Evolutionary conservation across 192 early-diverging fungal species (phyloP), one percentile per base, ranked within the genome.

Genomic region (Coemansia sp.): DNA sequence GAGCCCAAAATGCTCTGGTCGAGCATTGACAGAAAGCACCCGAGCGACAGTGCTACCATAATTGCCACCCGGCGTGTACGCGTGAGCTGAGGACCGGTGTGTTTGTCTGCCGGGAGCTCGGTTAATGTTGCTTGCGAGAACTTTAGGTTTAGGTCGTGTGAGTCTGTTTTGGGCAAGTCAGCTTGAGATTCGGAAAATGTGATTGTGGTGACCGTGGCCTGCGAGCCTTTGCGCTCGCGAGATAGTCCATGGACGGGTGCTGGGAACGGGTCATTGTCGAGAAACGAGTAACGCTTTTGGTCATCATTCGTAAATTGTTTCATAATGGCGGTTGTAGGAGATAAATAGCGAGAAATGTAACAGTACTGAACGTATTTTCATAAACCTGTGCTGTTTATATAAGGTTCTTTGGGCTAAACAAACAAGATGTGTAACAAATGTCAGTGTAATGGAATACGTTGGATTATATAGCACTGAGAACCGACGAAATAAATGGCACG

Each of bases 1-100:
- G 88, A 86, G 15, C 85, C 69, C 17, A 91, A 82, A 53, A 91
- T 89, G 27, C 89, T 91, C 62, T 83, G 83, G 66, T 91, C 90
- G 25, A 91, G 69, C 22, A 79, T 78, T 3, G 84, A 75, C 8
- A 88, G 79, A 49, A 91, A 87, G 19, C 85, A 64, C 15, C 79
- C 72, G 19, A 87, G 52, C 10, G 66, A 64, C 15, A 74, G 56
- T n/a, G 72, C 23, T 4, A 58, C 43, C 39, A 69, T 53, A 37
- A 68, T 52, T 29, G 60, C 43, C 17, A 89, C 21, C 29, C 68
- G 48, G 4, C 70, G 59, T 7, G 49, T 27, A 2, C 70, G 70
- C 19, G 63, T 58, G 37, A 72, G 22, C 9, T 49, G 59, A 19
- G 48, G n/a, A 19, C 41, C 12, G 3, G 37, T n/a, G 29, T 32